phyloP scores from a whole-genome alignment of 2,329 filamentous ascomycete species.

The Aspergillus texensis region DNA sequence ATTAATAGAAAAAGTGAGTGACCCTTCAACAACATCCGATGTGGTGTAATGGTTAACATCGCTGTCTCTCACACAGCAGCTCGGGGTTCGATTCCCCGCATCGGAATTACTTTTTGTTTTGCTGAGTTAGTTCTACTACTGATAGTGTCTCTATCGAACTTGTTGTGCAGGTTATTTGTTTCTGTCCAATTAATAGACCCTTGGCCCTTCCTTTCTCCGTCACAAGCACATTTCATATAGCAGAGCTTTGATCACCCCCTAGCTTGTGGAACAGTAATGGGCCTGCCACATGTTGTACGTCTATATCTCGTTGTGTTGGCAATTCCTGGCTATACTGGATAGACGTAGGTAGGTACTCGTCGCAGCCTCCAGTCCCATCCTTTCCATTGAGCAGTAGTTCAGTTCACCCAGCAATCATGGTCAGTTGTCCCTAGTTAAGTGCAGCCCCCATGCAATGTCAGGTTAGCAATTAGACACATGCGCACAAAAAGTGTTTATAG shows the following conservation, averaged over 20 bases:
- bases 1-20: rapidly evolving
- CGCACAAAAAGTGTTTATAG: neutral
- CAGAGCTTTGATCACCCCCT: neutral
- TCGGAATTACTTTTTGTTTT: constrained; percentile 20
- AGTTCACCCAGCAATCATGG: neutral
- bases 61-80: constrained; percentile 31
- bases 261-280: neutral
- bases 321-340: neutral
- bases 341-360: neutral
- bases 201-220: neutral
- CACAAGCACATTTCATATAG: neutral
- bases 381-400: neutral
- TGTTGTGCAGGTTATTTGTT: neutral
- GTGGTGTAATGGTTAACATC: constrained; percentile 29
- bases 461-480: neutral
- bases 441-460: neutral
- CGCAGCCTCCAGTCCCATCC: neutral
- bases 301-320: neutral
- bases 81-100: constrained; percentile 30
- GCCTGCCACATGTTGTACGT: neutral
- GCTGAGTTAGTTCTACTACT: too few species aligned
- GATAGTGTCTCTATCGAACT: neutral
- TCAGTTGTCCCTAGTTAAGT: neutral
- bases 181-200: neutral
- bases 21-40: constrained; percentile 17